These are phyloP conservation scores for Globisporangium spinosum DNA, from an alignment of 352 stramenopile genomes.

Conservation along the genomic window DNA sequence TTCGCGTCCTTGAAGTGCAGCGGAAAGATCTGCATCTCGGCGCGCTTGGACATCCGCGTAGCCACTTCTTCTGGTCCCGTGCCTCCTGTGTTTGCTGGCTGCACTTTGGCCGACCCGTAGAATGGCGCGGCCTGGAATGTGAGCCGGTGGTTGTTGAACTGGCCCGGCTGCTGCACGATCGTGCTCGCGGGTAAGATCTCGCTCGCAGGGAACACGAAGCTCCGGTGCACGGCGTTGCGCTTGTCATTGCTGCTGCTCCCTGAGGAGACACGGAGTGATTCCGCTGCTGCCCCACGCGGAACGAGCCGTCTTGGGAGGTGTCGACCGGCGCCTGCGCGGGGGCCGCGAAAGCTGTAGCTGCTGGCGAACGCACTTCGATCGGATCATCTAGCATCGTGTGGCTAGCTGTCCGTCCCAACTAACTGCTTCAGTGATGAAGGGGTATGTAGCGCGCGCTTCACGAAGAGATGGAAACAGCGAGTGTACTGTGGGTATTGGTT, in stretches of 20 bases:
- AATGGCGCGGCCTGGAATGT: constrained; percentile 26
- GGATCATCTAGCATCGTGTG: constrained; percentile 14
- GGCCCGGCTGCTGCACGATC: constrained; percentile 31
- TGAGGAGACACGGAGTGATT: constrained; percentile 21
- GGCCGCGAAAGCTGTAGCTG: neutral
- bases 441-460: constrained; percentile 1
- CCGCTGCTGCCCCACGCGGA: constrained; percentile 13
- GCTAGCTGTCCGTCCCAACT: neutral
- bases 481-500: neutral
- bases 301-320: constrained; percentile 1
- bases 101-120: constrained; percentile 30
- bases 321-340: neutral
- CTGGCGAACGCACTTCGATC: constrained; percentile 12
- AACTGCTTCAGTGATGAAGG: constrained; percentile 9
- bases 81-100: constrained; percentile 17
- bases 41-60: constrained; percentile 19
- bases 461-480: neutral
- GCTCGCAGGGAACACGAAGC: constrained; percentile 35
- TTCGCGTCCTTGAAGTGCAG: constrained; percentile 53
- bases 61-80: constrained; percentile 6
- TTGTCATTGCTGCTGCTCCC: constrained; percentile 28
- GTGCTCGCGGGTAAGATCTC: constrained; percentile 43
- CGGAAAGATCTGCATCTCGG: constrained; percentile 53
- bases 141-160: constrained; percentile 21
- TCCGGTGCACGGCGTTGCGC: constrained; percentile 32